These are phyloP conservation scores for Coniferiporia sulphurascens DNA, from an alignment of 1,284 basidiomycete genomes.

Conservation along the genomic window DNA sequence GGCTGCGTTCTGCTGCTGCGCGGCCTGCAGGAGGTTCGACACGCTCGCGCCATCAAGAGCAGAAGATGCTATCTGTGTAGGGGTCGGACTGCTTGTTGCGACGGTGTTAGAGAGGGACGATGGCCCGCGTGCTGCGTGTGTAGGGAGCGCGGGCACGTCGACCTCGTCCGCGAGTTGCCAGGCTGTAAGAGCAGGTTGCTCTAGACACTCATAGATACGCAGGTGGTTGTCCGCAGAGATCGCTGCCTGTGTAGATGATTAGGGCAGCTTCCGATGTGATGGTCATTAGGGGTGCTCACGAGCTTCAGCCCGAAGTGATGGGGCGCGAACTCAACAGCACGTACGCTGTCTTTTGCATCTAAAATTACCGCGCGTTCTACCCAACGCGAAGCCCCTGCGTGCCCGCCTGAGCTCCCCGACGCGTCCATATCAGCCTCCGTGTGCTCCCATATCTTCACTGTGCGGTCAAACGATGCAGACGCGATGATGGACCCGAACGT, in stretches of 20 bases:
- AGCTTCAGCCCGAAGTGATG: slow-evolving; percentile 83
- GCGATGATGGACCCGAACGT: slow-evolving; percentile 84
- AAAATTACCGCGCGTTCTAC: slow-evolving; percentile 69
- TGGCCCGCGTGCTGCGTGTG: slow-evolving; percentile 38
- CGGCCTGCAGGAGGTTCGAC: slow-evolving; percentile 44
- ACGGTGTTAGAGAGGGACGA: slow-evolving; percentile 43
- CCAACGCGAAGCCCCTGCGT: slow-evolving; percentile 45
- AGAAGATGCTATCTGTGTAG: slow-evolving; percentile 32
- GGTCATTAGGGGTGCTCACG: slow-evolving; percentile 40
- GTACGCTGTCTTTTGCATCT: slow-evolving; percentile 81
- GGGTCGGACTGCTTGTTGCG: slow-evolving; percentile 64
- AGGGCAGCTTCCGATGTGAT: neutral
- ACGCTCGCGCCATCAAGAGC: slow-evolving; percentile 52
- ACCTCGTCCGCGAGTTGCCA: slow-evolving; percentile 82
- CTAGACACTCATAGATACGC: slow-evolving; percentile 86
- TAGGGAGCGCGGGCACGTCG: slow-evolving; percentile 60
- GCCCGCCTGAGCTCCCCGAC: slow-evolving; percentile 19
- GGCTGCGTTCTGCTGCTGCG: slow-evolving; percentile 44
- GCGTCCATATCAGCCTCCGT: slow-evolving; percentile 29
- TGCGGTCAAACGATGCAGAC: slow-evolving; percentile 82
- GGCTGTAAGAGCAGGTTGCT: slow-evolving; percentile 70
- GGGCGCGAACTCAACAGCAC: slow-evolving; percentile 82
- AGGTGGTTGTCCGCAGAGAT: slow-evolving; percentile 84
- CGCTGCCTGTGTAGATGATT: slow-evolving; percentile 52
- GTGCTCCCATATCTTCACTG: slow-evolving; percentile 88